Evolutionary conservation across 2,329 filamentous ascomycete genomes (phyloP).

Genomic region (Dactylellina leptospora): DNA sequence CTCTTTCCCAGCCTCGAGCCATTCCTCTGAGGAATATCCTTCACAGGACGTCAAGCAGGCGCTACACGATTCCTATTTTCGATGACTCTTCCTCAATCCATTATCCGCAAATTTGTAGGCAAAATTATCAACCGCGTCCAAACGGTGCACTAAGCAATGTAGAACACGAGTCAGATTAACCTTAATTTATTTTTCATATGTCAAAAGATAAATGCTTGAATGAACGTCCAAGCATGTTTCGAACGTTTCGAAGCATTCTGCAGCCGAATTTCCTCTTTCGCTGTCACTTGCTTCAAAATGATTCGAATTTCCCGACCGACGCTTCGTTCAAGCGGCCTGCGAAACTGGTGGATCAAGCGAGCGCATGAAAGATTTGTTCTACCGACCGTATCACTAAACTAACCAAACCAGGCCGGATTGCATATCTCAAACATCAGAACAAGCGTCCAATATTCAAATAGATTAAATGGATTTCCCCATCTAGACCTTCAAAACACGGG

Average conservation of each 20-base stretch:
- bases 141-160: neutral
- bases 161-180: conserved; percentile 20
- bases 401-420: conserved; percentile 19
- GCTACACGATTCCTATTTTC: conserved; percentile 9
- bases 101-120: neutral
- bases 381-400: conserved; percentile 14
- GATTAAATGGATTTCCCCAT: conserved; percentile 50
- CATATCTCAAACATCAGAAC: conserved; percentile 19
- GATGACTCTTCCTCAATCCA: neutral
- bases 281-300: conserved; percentile 25
- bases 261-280: conserved; percentile 28
- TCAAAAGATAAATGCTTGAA: conserved; percentile 27
- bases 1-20: conserved; percentile 17
- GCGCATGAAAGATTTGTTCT: conserved; percentile 11
- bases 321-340: neutral
- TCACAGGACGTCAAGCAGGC: conserved; percentile 1
- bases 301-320: conserved; percentile 51
- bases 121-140: conserved; percentile 16
- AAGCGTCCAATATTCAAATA: conserved; percentile 48
- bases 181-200: conserved; percentile 28
- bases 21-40: conserved; percentile 42
- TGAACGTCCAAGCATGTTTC: conserved; percentile 46
- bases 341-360: conserved; percentile 41
- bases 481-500: conserved; percentile 41
- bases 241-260: conserved; percentile 50